Percentiles rank a stretch among this genome's conserved stretches.
Evolutionary conservation across 257 asterid species (phyloP).

Genomic region (Vinca minor): DNA sequence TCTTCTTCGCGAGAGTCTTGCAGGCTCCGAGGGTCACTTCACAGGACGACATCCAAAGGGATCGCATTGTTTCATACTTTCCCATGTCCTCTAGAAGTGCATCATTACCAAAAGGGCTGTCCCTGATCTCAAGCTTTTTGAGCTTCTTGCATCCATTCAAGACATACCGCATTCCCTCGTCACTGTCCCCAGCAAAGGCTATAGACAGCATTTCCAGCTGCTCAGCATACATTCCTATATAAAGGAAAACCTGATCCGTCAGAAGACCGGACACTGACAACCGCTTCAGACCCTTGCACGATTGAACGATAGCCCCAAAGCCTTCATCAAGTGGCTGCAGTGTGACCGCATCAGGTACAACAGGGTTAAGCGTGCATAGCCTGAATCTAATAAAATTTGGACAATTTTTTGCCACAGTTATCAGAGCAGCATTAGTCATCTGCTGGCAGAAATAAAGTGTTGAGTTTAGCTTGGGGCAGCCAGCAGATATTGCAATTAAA

Average conservation of each 20-base stretch:
- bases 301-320: constrained; percentile 79
- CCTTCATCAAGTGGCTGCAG: constrained; percentile 77
- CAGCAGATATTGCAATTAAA: constrained; percentile 67
- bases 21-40: constrained; percentile 76
- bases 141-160: constrained; percentile 77
- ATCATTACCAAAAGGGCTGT: constrained; percentile 67
- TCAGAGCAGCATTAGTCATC: constrained; percentile 83
- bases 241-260: constrained; percentile 62
- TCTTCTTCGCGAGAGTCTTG: constrained; percentile 63
- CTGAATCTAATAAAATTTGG: constrained; percentile 74
- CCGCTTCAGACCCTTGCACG: constrained; percentile 76
- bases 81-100: constrained; percentile 77
- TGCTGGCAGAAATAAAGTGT: constrained; percentile 61
- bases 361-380: constrained; percentile 52
- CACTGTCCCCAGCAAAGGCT: constrained; percentile 78
- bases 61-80: constrained; percentile 96
- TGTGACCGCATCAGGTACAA: constrained; percentile 64
- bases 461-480: constrained; percentile 78
- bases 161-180: constrained; percentile 67
- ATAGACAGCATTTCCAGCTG: constrained; percentile 79
- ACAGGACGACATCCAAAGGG: constrained; percentile 95
- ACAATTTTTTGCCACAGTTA: constrained; percentile 69
- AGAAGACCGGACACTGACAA: constrained; percentile 66
- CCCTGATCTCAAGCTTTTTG: constrained; percentile 68
- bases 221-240: constrained; percentile 82